Conservation (phyloP, 1,284 basidiomycete genomes). For the Ceratobasidium sp. region DNA sequence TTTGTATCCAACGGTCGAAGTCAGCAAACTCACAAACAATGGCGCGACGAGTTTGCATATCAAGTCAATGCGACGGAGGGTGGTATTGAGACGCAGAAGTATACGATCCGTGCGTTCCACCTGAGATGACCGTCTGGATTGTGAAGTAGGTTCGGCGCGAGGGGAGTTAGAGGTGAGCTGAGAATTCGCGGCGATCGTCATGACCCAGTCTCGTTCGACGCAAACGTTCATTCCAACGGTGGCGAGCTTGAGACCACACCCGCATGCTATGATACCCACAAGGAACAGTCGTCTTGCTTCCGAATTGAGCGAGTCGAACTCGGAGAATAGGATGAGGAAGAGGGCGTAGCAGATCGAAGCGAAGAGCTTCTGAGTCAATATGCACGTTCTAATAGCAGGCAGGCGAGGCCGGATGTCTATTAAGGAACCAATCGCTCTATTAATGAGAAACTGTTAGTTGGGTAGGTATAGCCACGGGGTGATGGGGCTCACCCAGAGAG, state of each 20-base stretch:
- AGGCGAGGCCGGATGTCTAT: conserved; percentile 63
- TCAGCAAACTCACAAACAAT: conserved; percentile 68
- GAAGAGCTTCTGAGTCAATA: conserved; percentile 63
- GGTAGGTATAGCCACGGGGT: conserved; percentile 24
- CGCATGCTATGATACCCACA: conserved; percentile 59
- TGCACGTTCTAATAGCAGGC: conserved; percentile 60
- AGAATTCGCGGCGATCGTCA: conserved; percentile 59
- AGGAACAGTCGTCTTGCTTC: conserved; percentile 57
- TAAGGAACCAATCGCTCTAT: conserved; percentile 58
- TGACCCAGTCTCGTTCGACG: conserved; percentile 69
- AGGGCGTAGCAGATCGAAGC: conserved; percentile 60
- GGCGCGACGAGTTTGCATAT: conserved; percentile 69
- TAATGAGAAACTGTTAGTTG: conserved; percentile 59
- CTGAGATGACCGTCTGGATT: background rate
- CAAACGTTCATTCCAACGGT: conserved; percentile 65
- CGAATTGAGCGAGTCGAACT: conserved; percentile 49
- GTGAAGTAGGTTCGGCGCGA: conserved; percentile 48
- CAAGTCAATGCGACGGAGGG: conserved; percentile 68
- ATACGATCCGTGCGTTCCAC: conserved; percentile 21
- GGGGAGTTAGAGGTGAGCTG: conserved; percentile 45
- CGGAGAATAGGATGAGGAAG: conserved; percentile 56
- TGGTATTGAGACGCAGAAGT: conserved; percentile 59
- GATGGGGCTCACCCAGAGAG: conserved; percentile 46
- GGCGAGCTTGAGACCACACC: conserved; percentile 61
- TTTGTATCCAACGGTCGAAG: conserved; percentile 56